Evolutionary conservation across 2,329 filamentous ascomycete species (phyloP).

Genomic region (Anisogramma anomala): DNA sequence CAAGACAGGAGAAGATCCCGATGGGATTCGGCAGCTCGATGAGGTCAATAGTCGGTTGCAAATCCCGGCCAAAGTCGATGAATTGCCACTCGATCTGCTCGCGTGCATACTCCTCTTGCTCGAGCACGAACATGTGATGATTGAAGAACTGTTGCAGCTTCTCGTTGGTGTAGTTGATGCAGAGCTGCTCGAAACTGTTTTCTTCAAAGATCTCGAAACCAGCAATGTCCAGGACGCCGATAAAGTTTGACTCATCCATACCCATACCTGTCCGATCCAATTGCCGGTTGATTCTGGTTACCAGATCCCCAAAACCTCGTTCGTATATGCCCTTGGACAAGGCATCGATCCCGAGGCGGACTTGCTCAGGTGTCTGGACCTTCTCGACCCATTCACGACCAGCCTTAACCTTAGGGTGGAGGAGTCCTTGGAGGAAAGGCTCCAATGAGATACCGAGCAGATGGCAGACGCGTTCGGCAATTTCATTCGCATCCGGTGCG

Average conservation of each 20-base stretch:
- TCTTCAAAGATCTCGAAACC: constrained; percentile 98
- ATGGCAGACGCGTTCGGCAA: constrained; percentile 68
- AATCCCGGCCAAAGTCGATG: constrained; percentile 93
- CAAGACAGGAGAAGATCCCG: constrained; percentile 94
- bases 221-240: constrained; percentile 96
- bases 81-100: constrained; percentile 99
- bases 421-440: constrained; percentile 73
- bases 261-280: constrained; percentile 76
- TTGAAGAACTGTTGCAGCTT: constrained; percentile 99
- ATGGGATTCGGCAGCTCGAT: constrained; percentile 96
- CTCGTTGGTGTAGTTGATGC: constrained; percentile 99
- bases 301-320: constrained; percentile 85
- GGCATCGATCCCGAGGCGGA: constrained; percentile 78
- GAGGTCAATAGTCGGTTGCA: constrained; percentile 94
- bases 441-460: constrained; percentile 77
- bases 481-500: constrained; percentile 59
- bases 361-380: constrained; percentile 93
- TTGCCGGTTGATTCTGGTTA: constrained; percentile 81
- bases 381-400: constrained; percentile 98
- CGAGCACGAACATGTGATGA: constrained; percentile 98
- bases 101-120: constrained; percentile 94
- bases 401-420: constrained; percentile 90
- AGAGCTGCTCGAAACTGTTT: constrained; percentile 97
- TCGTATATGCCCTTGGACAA: constrained; percentile 97
- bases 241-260: constrained; percentile 85